phyloP scores from a whole-genome alignment of 148 eudicot genomes.

The Vaccinium darrowii region DNA sequence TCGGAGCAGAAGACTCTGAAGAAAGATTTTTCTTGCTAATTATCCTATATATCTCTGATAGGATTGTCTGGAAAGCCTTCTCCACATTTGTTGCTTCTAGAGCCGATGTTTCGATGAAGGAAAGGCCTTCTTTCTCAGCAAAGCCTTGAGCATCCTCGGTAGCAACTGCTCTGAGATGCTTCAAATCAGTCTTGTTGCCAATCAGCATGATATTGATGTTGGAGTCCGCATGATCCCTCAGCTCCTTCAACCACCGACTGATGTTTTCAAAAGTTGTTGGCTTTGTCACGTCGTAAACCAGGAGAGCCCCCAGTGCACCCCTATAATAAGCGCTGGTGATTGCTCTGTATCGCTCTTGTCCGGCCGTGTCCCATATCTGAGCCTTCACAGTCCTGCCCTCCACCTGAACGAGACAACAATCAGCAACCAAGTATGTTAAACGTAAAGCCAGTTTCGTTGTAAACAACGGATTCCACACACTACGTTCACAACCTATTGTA shows the following conservation, averaged over 20 bases:
- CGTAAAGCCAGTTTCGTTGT: neutral
- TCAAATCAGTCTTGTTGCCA: slow-evolving; percentile 28
- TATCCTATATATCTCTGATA: slow-evolving; percentile 22
- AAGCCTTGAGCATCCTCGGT: slow-evolving; percentile 22
- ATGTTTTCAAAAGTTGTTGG: slow-evolving; percentile 25
- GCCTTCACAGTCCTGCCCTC: slow-evolving; percentile 29
- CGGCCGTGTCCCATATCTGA: slow-evolving; percentile 25
- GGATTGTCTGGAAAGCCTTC: slow-evolving; percentile 25
- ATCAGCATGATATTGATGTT: slow-evolving; percentile 29
- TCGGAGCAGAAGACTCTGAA: slow-evolving; percentile 1
- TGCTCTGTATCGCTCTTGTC: slow-evolving; percentile 26
- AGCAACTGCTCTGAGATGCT: slow-evolving; percentile 23
- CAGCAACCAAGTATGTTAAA: neutral
- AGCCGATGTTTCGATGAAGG: slow-evolving; percentile 28
- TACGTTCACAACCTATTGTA: neutral
- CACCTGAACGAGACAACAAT: slow-evolving; percentile 11
- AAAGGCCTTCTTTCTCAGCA: slow-evolving; percentile 32
- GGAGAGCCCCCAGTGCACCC: slow-evolving; percentile 29
- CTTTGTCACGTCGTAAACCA: slow-evolving; percentile 25
- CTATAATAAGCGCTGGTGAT: slow-evolving; percentile 31
- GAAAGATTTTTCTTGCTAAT: slow-evolving; percentile 22
- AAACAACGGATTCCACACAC: neutral
- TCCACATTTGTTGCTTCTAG: slow-evolving; percentile 26
- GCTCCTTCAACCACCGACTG: slow-evolving; percentile 31
- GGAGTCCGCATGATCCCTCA: slow-evolving; percentile 50